These are phyloP conservation scores for Teratosphaeria zuluensis DNA, from an alignment of 2,329 filamentous ascomycete genomes.

Conservation along the genomic window DNA sequence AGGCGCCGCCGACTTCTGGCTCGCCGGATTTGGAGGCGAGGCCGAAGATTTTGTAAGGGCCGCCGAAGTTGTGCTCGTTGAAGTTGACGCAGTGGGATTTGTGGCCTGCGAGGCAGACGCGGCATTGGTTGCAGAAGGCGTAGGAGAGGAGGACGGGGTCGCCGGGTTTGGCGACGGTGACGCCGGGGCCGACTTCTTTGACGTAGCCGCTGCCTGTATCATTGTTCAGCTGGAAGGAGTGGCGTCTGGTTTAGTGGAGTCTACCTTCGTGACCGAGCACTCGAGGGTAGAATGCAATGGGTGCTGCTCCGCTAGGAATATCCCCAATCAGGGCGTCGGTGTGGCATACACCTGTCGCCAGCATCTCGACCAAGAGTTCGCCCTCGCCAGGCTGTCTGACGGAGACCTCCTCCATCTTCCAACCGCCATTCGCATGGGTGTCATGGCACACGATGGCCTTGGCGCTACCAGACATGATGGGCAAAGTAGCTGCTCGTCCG, in stretches of 20 bases:
- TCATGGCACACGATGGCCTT: conserved; percentile 32
- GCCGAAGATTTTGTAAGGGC: conserved; percentile 19
- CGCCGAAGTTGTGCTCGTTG: conserved; percentile 37
- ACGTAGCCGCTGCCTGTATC: conserved; percentile 38
- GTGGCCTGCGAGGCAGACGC: conserved; percentile 37
- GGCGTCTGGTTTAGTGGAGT: not conserved
- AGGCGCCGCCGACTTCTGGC: conserved; percentile 29
- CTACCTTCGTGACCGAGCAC: conserved; percentile 47
- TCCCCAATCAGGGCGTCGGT: conserved; percentile 43
- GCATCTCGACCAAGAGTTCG: conserved; percentile 45
- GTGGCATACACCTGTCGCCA: conserved; percentile 47
- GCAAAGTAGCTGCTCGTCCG: conserved; percentile 2
- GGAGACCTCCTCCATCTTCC: conserved; percentile 31
- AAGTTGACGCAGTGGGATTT: conserved; percentile 43
- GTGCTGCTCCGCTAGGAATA: conserved; percentile 22
- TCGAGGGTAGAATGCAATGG: conserved; percentile 35
- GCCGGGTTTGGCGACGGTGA: conserved; percentile 33
- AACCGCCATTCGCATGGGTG: conserved; percentile 27
- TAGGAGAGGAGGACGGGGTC: conserved; percentile 42
- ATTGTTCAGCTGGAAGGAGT: not conserved
- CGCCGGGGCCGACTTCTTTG: conserved; percentile 31
- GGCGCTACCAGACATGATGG: conserved; percentile 13
- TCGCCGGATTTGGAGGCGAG: conserved; percentile 13
- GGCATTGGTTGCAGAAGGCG: conserved; percentile 38
- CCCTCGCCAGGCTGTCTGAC: conserved; percentile 31